Conservation (phyloP, 139 green algal species). For the Mesotaenium endlicherianum region DNA sequence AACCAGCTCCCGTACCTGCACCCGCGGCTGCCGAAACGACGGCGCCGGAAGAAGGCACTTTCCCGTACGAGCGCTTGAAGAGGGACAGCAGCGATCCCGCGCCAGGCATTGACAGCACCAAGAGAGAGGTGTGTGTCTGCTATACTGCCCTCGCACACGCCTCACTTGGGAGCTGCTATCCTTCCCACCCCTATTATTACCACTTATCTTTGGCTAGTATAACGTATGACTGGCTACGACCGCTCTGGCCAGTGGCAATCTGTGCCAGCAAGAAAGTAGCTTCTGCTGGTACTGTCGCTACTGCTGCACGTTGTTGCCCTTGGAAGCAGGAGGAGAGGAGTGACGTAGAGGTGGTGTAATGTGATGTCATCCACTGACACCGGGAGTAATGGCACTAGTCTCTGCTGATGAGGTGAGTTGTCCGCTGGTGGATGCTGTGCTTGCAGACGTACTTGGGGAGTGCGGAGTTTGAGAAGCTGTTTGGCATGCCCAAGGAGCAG, state of each 20-base stretch:
- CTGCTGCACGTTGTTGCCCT: too few relatives aligned
- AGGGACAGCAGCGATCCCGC: constrained; percentile 10
- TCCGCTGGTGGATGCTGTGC: too few relatives aligned
- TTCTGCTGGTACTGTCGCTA: neutral
- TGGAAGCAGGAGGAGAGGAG: too few relatives aligned
- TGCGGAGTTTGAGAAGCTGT: constrained; percentile 27
- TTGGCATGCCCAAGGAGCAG: constrained; percentile 24
- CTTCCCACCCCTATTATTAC: too few relatives aligned
- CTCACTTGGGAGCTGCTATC: too few relatives aligned
- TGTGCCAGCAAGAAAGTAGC: neutral
- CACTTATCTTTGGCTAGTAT: neutral
- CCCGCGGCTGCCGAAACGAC: neutral
- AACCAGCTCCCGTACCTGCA: neutral
- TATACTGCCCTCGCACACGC: neutral
- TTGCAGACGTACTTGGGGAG: constrained; percentile 42
- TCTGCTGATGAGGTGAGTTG: too few relatives aligned
- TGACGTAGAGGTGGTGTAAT: too few relatives aligned
- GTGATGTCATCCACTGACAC: too few relatives aligned
- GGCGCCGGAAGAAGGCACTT: neutral
- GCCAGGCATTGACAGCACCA: constrained; percentile 19
- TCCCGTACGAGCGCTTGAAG: constrained; percentile 1
- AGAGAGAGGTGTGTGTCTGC: constrained; percentile 22
- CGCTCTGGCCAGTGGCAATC: neutral
- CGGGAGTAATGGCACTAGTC: too few relatives aligned
- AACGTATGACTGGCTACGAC: neutral